A percentile compares a stretch with the other conserved stretches of the same genome.
Conservation (phyloP, 2,329 filamentous ascomycete genomes). For the Chaetomiaceae sp. region DNA sequence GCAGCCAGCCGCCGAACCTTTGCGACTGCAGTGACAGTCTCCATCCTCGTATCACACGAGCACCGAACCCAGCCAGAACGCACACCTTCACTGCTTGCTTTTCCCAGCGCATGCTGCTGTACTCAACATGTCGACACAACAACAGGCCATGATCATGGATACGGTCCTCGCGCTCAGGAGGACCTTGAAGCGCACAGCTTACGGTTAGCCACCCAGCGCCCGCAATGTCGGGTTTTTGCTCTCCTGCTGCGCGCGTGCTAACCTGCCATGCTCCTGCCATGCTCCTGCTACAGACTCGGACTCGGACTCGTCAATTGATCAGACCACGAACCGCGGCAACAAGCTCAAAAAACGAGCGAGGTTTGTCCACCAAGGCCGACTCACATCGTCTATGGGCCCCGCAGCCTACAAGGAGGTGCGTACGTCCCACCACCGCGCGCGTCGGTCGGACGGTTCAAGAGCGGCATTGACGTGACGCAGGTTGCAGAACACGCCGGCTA, state of each 20-base stretch:
- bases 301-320: conserved; percentile 67
- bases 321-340: conserved; percentile 69
- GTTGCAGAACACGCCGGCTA: conserved; percentile 70
- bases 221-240: neutral
- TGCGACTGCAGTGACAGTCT: too few relatives aligned
- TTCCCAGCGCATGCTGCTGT: neutral
- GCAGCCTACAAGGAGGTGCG: conserved; percentile 68
- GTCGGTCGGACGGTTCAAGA: neutral
- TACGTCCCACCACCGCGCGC: conserved; percentile 8
- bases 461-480: conserved; percentile 40
- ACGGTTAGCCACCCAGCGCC: conserved; percentile 43
- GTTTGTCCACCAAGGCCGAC: conserved; percentile 65
- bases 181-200: conserved; percentile 60
- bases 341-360: conserved; percentile 73
- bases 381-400: conserved; percentile 62
- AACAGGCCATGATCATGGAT: conserved; percentile 61
- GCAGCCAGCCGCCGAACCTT: neutral
- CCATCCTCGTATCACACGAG: too few relatives aligned
- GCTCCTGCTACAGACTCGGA: conserved; percentile 68
- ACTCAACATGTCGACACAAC: conserved; percentile 44
- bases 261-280: too few relatives aligned
- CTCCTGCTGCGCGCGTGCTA: neutral
- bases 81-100: neutral
- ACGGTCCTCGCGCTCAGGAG: conserved; percentile 66
- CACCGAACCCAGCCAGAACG: too few relatives aligned